Evolutionary conservation across 2,329 filamentous ascomycete species (phyloP), one percentile per base, ranked within the genome.

Genomic region (Arthrobotrys entomopaga): DNA sequence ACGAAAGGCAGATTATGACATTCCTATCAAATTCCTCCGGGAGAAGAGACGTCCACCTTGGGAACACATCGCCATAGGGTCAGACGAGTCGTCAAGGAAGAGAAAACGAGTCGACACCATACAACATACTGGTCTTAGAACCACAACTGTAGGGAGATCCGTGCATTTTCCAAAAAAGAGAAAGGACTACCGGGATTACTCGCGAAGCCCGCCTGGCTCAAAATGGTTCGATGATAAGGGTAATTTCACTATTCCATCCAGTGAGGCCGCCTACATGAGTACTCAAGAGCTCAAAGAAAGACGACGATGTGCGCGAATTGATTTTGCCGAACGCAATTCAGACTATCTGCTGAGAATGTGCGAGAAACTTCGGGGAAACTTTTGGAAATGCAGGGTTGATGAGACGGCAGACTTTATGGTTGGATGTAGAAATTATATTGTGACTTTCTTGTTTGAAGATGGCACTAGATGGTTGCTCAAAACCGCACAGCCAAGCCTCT

Each of bases 381-480:
- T 63, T 20, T 75, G 59, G 53, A 57, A 49, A 54, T 75, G 70
- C 24, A 54, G 46, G 8, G 48, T 67, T 26, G 70, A 67, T 34
- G 59, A 69, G 11, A 42, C 34, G 24, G 50, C 46, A 15, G 48
- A 16, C 1, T 22, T 75, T 15, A 29, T 59, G 13, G 70, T 75
- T 40, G 70, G 70, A 16, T 75, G 63, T 43, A 49, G 70, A 16
- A 75, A 75, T 34, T 75, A 75, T 20, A 63, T 75, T 16, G 63
- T 75, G 3, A 56, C 56, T 3, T 34, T 75, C 3, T 4, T 59
- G 6, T 75, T 75, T 24, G 70, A 75, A 11, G 70, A 75, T 26
- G 70, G 70, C 19, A 64, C 46, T 0, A 67, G 48, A 34, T 75
- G 70, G 70, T 38, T 75, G 26, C 64, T 75, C 10, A 75, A 75